Base-by-base conservation (phyloP, 2,329 filamentous ascomycete species). In the Talaromyces sp. region DNA sequence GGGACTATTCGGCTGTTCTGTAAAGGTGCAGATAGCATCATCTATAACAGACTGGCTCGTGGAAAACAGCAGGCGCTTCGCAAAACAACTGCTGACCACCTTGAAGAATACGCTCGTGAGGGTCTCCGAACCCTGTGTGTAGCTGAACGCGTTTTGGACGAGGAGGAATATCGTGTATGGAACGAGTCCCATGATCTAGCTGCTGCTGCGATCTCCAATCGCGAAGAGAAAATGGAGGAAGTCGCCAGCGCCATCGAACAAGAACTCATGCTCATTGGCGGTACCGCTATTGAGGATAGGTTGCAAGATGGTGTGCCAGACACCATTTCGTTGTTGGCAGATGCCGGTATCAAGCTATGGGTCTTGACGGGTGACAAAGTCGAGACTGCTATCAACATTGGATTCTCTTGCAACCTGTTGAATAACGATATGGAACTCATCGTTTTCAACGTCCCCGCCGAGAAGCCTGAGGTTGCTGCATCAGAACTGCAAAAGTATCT, bases 301-400 rank as follows among this genome's bases (percentile, higher is more conserved):
- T 82, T 99, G 29, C 94, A 99, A 76, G 94, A 99, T 67, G 94
- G 93, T 61, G 94, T 99, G 3, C 94, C 94, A 7, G 94, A 97
- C 71, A 93, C 94, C 0, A 99, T 99, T 68, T 90, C 89, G 56
- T 79, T 99, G 51, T 86, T 99, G 57, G 93, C 89, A 31, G 86
- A 92, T 69, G 94, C 94, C 58, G 95, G 95, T 73, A 97, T 99
- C 76, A 99, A 99, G 77, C 85, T 99, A 8, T 99, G 94, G 94
- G 94, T 99, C 58, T 80, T 99, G 65, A 99, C 94, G 17, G 94
- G 95, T 64, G 94, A 99, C 81, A 99, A 97, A 77, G 93, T 97
- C 32, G 94, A 99, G 77, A 99, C 94, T 26, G 94, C 95, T 61
- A 99, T 99, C 85, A 99, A 99, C 78, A 99, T 99, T 71, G 94